Conservation (phyloP, 352 stramenopile genomes). For the Phytophthora capsici region DNA sequence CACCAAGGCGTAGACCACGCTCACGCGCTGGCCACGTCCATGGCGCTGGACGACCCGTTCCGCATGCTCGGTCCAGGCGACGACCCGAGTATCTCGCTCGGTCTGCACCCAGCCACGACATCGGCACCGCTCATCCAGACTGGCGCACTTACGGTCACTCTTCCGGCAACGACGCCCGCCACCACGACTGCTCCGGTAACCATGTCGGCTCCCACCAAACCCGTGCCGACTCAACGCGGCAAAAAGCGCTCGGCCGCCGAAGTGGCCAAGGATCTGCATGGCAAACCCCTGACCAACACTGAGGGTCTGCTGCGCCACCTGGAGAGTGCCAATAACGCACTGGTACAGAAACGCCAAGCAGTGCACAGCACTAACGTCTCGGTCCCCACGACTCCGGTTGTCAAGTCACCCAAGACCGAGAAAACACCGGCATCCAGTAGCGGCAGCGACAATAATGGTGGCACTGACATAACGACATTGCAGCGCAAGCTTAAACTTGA, state of each 20-base stretch:
- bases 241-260: constrained; percentile 63
- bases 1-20: constrained; percentile 17
- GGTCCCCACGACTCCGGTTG: not conserved
- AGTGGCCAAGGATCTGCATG: constrained; percentile 35
- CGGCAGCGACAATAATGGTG: constrained; percentile 50
- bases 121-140: constrained; percentile 36
- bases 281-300: constrained; percentile 57
- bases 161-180: constrained; percentile 27
- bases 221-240: constrained; percentile 36
- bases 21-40: constrained; percentile 36
- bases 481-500: constrained; percentile 90
- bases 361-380: constrained; percentile 6
- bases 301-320: constrained; percentile 72
- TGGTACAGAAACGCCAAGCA: constrained; percentile 68
- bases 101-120: constrained; percentile 31
- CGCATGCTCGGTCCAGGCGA: constrained; percentile 58
- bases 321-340: constrained; percentile 74
- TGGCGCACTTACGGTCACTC: constrained; percentile 26
- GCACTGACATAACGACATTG: constrained; percentile 40
- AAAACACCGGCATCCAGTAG: constrained; percentile 54
- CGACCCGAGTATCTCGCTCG: constrained; percentile 48
- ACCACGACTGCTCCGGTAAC: constrained; percentile 19
- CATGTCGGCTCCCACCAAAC: constrained; percentile 36
- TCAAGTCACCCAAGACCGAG: constrained; percentile 62
- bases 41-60: constrained; percentile 69